phyloP scores from a whole-genome alignment of 2,329 filamentous ascomycete species.

The Beauveria sp. region DNA sequence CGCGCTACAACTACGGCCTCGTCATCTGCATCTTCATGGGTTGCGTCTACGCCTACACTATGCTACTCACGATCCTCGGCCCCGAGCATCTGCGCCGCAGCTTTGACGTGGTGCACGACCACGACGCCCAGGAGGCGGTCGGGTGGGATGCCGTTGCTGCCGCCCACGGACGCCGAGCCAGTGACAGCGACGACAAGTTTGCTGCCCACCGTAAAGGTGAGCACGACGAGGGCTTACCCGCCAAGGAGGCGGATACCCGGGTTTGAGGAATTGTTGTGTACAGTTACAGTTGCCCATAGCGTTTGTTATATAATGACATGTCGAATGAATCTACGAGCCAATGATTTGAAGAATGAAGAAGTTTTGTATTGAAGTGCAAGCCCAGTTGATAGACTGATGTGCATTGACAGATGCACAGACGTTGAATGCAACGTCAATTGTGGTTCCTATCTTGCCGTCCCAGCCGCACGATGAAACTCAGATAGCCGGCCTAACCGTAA shows the following conservation, averaged over 20 bases:
- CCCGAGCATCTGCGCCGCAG: slow-evolving; percentile 45
- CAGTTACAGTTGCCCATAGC: neutral
- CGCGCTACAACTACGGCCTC: slow-evolving; percentile 66
- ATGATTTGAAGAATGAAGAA: neutral
- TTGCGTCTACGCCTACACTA: slow-evolving; percentile 62
- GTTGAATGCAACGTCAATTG: neutral
- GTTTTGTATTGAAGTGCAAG: neutral
- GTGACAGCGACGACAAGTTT: slow-evolving; percentile 5
- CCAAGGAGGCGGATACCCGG: neutral
- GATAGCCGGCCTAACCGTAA: neutral
- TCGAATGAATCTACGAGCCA: neutral
- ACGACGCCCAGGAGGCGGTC: slow-evolving; percentile 38
- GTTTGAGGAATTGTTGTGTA: neutral
- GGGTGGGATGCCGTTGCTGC: slow-evolving; percentile 28
- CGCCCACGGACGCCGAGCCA: neutral
- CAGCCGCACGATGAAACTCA: neutral
- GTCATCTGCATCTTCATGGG: slow-evolving; percentile 91
- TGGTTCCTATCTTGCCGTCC: neutral
- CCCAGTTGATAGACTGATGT: neutral
- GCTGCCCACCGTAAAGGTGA: neutral
- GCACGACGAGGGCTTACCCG: neutral
- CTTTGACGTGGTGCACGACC: slow-evolving; percentile 43
- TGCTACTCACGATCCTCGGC: slow-evolving; percentile 55
- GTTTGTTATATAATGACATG: neutral
- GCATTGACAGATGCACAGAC: neutral